These are phyloP conservation scores for Chrysochromulina parva DNA, from an alignment of 78 protist genomes.

Conservation along the genomic window DNA sequence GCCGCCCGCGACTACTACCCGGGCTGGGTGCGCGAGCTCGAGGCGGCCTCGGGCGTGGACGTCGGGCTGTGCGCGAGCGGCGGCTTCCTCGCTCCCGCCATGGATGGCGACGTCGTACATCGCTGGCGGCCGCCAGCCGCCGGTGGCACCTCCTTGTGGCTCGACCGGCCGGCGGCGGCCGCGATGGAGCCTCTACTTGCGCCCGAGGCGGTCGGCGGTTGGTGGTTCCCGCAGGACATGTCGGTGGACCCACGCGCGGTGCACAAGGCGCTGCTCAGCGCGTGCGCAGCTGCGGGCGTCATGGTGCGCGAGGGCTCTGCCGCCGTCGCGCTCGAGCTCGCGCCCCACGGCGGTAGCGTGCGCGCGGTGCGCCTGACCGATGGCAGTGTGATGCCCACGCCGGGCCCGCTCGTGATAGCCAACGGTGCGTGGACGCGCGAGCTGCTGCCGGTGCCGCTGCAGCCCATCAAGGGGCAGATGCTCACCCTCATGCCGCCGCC, in stretches of 20 bases:
- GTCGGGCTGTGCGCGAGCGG: not conserved
- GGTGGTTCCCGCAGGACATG: not conserved
- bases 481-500: not conserved
- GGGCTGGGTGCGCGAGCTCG: not conserved
- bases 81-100: not conserved
- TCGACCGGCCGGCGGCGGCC: not conserved
- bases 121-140: not conserved
- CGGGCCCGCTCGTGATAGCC: no score
- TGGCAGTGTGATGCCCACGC: no score
- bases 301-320: not conserved
- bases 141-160: not conserved
- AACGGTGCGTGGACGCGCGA: slow-evolving; percentile 1
- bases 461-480: slow-evolving; percentile 9
- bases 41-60: not conserved
- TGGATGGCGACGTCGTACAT: not conserved
- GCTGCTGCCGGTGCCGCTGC: not conserved
- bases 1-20: not conserved
- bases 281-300: not conserved
- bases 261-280: not conserved
- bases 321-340: not conserved
- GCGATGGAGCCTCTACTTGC: not conserved
- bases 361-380: not conserved
- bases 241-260: slow-evolving; percentile 4
- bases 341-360: not conserved
- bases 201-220: not conserved